Conservation (phyloP, 495 filamentous ascomycete genomes). For the Hyaloscypha variabilis region DNA sequence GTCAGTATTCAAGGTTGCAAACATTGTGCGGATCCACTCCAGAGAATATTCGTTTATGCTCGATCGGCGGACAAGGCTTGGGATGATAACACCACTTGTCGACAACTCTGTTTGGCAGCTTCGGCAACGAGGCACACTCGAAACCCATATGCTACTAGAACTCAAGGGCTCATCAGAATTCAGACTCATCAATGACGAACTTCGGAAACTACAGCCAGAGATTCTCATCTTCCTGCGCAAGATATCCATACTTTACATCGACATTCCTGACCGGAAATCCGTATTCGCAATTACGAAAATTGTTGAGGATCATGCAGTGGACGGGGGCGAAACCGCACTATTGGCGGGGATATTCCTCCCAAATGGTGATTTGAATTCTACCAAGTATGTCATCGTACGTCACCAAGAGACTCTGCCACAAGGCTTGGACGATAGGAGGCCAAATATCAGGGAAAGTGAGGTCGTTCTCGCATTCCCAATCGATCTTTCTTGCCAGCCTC, state of each 20-base stretch:
- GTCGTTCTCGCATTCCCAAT: neutral
- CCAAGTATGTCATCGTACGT: neutral
- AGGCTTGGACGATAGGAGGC: neutral
- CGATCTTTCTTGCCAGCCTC: neutral
- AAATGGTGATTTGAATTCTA: no score
- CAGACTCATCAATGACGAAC: neutral
- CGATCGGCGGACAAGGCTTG: neutral
- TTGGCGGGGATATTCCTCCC: neutral
- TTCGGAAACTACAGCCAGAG: neutral
- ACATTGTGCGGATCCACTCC: conserved; percentile 43
- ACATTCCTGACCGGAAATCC: neutral
- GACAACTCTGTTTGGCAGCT: neutral
- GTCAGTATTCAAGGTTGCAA: conserved; percentile 48
- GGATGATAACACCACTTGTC: conserved; percentile 6
- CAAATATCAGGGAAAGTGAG: neutral
- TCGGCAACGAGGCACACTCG: no score
- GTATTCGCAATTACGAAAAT: neutral
- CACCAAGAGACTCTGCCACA: neutral
- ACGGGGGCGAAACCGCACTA: neutral
- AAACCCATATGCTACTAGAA: neutral
- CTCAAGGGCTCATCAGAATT: neutral
- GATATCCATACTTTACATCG: neutral
- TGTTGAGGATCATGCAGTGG: neutral
- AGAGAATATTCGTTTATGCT: conserved; percentile 42
- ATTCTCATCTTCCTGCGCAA: conserved; percentile 8